Conservation (phyloP, 768 basidiomycete species). For the Amanita pseudoporphyria region DNA sequence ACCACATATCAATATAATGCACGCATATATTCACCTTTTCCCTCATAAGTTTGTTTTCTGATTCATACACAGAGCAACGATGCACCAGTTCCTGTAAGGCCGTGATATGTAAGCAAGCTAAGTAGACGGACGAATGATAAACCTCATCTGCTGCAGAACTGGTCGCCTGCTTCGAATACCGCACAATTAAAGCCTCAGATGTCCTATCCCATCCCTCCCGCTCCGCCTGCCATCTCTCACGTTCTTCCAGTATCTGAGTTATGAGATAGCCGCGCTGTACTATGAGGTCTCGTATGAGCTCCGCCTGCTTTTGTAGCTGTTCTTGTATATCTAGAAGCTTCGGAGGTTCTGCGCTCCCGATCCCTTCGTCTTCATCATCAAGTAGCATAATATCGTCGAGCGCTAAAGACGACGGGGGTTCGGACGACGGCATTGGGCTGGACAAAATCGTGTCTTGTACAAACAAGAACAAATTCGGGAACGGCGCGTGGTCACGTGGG, state of each 20-base stretch:
- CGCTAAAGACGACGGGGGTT: slow-evolving; percentile 1
- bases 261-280: slow-evolving; percentile 51
- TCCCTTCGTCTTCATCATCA: slow-evolving; percentile 4
- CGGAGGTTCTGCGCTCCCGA: background rate
- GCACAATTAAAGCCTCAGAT: slow-evolving; percentile 55
- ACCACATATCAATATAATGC: background rate
- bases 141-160: slow-evolving; percentile 34
- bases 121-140: slow-evolving; percentile 12
- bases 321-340: slow-evolving; percentile 4
- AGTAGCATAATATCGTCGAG: slow-evolving; percentile 7
- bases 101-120: slow-evolving; percentile 1
- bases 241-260: slow-evolving; percentile 44
- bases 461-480: slow-evolving; percentile 3
- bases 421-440: background rate
- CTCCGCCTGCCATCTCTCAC: slow-evolving; percentile 53
- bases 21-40: slow-evolving; percentile 39
- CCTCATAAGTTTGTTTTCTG: slow-evolving; percentile 53
- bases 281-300: slow-evolving; percentile 44
- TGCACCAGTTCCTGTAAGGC: slow-evolving; percentile 44
- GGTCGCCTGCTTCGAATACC: slow-evolving; percentile 29
- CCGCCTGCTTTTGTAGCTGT: slow-evolving; percentile 51
- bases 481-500: slow-evolving; percentile 7
- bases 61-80: slow-evolving; percentile 36
- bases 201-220: slow-evolving; percentile 55
- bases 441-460: background rate